Conservation (phyloP, 2,329 filamentous ascomycete species). For the Colletotrichum shisoi region DNA sequence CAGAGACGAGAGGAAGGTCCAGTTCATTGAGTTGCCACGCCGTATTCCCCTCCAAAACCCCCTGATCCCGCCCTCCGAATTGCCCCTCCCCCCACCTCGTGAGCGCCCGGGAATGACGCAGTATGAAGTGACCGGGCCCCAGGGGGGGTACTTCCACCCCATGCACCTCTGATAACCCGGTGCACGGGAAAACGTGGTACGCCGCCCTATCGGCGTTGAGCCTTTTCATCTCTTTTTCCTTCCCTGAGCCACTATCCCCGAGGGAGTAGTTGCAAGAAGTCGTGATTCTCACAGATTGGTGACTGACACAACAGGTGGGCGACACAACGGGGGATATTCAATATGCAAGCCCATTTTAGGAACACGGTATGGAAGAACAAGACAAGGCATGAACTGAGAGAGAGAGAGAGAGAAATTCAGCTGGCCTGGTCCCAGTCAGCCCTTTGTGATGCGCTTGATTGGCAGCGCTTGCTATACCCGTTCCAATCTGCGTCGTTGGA, state of each 20-base stretch:
- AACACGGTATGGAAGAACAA: no score
- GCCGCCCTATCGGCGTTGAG: conserved; percentile 23
- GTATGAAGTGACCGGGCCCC: neutral
- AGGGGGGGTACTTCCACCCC: neutral
- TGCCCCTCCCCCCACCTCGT: conserved; percentile 37
- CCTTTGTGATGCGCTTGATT: conserved; percentile 21
- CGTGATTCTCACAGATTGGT: neutral
- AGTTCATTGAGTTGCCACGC: conserved; percentile 24
- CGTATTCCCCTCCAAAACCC: conserved; percentile 4
- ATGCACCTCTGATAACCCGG: conserved; percentile 9
- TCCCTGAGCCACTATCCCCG: conserved; percentile 2
- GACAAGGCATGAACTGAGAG: neutral
- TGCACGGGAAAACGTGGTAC: neutral
- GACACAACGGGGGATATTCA: no score
- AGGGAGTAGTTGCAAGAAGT: conserved; percentile 20
- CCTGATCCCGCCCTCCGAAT: neutral
- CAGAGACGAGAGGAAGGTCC: conserved; percentile 28
- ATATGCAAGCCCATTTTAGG: no score
- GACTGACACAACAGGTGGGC: neutral
- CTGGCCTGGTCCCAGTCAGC: conserved; percentile 18
- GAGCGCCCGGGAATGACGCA: conserved; percentile 36
- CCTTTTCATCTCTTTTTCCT: conserved; percentile 8
- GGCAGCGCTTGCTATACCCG: conserved; percentile 33
- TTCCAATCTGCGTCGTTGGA: conserved; percentile 33
- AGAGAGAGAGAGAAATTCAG: conserved; percentile 7